Base-by-base conservation (phyloP, 257 asterid genomes). In the Osmanthus fragrans region DNA sequence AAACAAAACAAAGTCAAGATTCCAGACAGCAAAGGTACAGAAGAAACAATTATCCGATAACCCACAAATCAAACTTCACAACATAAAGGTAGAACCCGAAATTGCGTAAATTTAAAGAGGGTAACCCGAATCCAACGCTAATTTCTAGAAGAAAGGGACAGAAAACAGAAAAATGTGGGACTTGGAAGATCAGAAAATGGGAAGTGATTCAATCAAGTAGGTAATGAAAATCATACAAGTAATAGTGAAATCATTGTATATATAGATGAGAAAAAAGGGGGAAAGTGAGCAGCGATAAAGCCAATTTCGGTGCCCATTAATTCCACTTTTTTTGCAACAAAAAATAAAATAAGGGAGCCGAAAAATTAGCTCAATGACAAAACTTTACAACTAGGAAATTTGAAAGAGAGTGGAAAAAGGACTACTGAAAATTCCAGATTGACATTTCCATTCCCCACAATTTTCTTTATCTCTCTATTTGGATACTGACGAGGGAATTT, bases 151-250 rank as follows among this genome's bases (percentile, higher is more conserved):
- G 23, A 47, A 63, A 47, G 82, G 30, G 27, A n/a, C 42, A 71
- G 13, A 45, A 23, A 21, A 37, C 4, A 63, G n/a, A 32, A 72
- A 65, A 76, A 71, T 34, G 79, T 21, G 76, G 83, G 83, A 77
- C n/a, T 75, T 69, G 42, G 10, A 74, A 72, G 74, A 71, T 75
- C 76, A 75, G 73, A 73, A 68, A 75, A 49, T 70, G 68, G 76
- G 77, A 73, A 74, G 67, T 78, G 84, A 75, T 70, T 27, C 71
- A 78, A 78, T 45, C 82, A 70, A 74, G 77, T 76, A 63, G 84
- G 88, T 80, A 64, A 69, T 65, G 79, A 67, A 40, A 71, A 30
- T 71, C 23, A 25, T 2, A 45, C 12, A 23, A 21, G 56, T 5
- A 40, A 47, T 40, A 54, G 54, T 64, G 84, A 84, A 67, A 76